Base-by-base conservation (phyloP, 768 basidiomycete genomes). In the Cyathus striatus region DNA sequence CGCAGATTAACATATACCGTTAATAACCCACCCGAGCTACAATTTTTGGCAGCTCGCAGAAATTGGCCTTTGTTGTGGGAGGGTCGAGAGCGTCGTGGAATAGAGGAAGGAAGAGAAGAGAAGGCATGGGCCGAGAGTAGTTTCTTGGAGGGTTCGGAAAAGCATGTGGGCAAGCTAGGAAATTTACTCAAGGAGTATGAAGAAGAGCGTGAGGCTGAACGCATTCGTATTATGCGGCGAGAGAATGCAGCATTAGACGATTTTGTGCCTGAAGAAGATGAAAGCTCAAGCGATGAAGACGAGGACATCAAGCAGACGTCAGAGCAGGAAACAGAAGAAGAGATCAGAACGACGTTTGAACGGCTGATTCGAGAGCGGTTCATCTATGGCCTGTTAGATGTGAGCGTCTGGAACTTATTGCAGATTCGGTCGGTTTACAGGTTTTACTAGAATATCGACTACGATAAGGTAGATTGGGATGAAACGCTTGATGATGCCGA, bases 341-440 rank as follows among this genome's bases (percentile, higher is more conserved):
- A 85, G 43, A 60, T 61, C 4, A 72, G 65, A 51, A 59, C 52
- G 18, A 53, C 55, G 5, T 89, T 90, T 58, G 75, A 81, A 53
- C 66, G 85, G 32, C 61, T 68, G 22, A 59, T 90, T n/a, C 72
- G 64, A 39, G 86, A 90, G 56, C 65, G 70, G 9, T 83, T 89
- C 50, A 84, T 90, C 18, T 87, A 89, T 49, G 88, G 88, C 4
- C 57, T 81, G 44, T 65, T 90, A 9, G 82, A 86, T 59, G 88
- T 80, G 62, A 61, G 79, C 23, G n/a, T n/a, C n/a, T n/a, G n/a
- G n/a, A n/a, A n/a, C n/a, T n/a, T n/a, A n/a, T n/a, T n/a, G n/a
- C n/a, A n/a, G n/a, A n/a, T n/a, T n/a, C n/a, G n/a, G n/a, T n/a
- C n/a, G n/a, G n/a, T n/a, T n/a, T n/a, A n/a, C n/a, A 23, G 23